Conservation (phyloP, 1,139 yeast species). For the Diutina mesorugosa region DNA sequence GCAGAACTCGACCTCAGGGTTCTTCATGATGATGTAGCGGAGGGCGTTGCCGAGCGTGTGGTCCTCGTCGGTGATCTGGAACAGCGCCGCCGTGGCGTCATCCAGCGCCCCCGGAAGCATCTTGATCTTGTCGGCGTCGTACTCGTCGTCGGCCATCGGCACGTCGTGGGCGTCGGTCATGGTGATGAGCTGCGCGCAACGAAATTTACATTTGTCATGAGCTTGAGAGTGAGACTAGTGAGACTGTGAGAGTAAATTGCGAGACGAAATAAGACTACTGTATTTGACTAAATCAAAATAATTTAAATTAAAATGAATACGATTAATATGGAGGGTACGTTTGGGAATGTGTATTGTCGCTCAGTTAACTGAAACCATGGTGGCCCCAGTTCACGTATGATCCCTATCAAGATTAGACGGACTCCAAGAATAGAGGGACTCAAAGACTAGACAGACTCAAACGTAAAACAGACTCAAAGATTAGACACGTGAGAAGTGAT, state of each 20-base stretch:
- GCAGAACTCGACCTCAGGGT: constrained; percentile 95
- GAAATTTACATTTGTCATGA: not conserved
- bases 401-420: too few species aligned
- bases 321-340: not conserved
- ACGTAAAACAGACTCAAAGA: too few species aligned
- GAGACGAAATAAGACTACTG: too few species aligned
- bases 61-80: constrained; percentile 85
- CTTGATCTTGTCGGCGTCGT: constrained; percentile 38
- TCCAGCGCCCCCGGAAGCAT: constrained; percentile 84
- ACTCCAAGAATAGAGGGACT: not conserved
- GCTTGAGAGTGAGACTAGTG: too few species aligned
- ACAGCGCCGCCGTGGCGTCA: constrained; percentile 92
- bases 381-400: too few species aligned
- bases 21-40: constrained; percentile 90
- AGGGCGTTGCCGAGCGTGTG: constrained; percentile 92
- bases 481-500: too few species aligned
- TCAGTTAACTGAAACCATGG: not conserved
- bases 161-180: constrained; percentile 10
- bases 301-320: too few species aligned
- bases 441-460: not conserved
- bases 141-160: constrained; percentile 20
- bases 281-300: too few species aligned
- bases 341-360: not conserved
- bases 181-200: not conserved
- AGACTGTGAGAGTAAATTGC: too few species aligned